phyloP scores from a whole-genome alignment of 192 early-diverging fungal genomes.

The Backusella psychrophila region DNA sequence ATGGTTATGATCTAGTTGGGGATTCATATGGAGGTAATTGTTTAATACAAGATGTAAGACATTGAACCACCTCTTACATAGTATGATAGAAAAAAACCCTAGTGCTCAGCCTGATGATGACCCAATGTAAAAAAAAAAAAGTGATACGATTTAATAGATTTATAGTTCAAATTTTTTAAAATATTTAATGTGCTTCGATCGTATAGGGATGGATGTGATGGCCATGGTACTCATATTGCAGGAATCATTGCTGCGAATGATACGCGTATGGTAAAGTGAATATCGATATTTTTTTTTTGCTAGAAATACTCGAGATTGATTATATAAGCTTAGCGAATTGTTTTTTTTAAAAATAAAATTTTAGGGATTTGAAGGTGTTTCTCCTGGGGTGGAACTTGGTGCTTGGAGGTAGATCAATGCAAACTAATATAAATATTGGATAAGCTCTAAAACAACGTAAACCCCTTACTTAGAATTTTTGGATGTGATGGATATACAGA shows the following conservation, averaged over 20 bases:
- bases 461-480: conserved; percentile 54
- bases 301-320: not conserved
- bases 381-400: conserved; percentile 62
- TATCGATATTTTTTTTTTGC: not conserved
- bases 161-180: not conserved
- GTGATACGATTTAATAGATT: not conserved
- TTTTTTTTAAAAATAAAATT: not conserved
- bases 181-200: not conserved
- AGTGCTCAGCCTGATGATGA: conserved; percentile 12
- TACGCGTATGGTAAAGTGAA: not conserved
- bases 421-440: not conserved
- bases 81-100: not conserved
- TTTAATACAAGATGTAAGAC: not conserved
- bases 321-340: conserved; percentile 20
- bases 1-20: conserved; percentile 66
- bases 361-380: conserved; percentile 54
- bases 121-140: conserved; percentile 3
- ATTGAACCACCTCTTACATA: not conserved
- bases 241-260: conserved; percentile 51
- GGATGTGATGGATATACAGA: conserved; percentile 69
- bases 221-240: conserved; percentile 67
- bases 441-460: not conserved
- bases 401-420: conserved; percentile 57
- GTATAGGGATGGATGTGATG: conserved; percentile 29
- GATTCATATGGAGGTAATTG: conserved; percentile 40